A percentile compares a stretch with the other conserved stretches of the same genome.
phyloP scores from a whole-genome alignment of 23 red algal genomes.

The Gracilaria domingensis region DNA sequence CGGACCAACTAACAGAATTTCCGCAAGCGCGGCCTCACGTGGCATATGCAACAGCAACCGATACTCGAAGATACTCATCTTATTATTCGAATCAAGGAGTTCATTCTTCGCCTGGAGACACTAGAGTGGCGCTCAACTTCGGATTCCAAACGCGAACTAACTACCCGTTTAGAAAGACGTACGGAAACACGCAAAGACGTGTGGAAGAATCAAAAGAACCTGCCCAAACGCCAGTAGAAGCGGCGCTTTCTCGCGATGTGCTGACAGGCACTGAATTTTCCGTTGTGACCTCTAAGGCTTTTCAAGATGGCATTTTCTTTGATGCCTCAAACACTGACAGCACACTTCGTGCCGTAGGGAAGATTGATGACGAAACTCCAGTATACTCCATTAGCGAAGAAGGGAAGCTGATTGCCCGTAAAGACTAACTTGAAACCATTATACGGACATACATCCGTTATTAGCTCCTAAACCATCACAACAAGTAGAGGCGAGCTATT shows the following conservation, averaged over 20 bases:
- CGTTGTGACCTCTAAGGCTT: not conserved
- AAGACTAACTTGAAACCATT: not conserved
- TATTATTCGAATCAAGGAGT: constrained; percentile 8
- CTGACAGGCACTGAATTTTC: not conserved
- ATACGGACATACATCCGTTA: not conserved
- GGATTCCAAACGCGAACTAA: constrained; percentile 30
- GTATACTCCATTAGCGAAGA: constrained; percentile 19
- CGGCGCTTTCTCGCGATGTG: not conserved
- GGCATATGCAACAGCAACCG: constrained; percentile 14
- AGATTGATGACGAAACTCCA: not conserved
- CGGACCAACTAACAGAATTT: not conserved
- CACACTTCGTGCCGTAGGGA: not conserved
- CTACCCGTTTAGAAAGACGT: constrained; percentile 23
- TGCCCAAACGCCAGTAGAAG: not conserved
- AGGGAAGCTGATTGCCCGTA: not conserved
- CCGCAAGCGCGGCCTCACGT: not conserved
- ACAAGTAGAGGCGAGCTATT: not conserved
- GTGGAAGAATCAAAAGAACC: not conserved
- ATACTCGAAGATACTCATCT: not conserved
- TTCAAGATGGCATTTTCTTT: not conserved
- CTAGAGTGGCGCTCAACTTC: constrained; percentile 15
- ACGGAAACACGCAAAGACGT: not conserved
- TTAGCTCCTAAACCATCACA: not conserved
- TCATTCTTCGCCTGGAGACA: constrained; percentile 24
- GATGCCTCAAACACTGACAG: not conserved